phyloP scores from a whole-genome alignment of 202 grass and related monocot genomes.

The Carex sylvatica region DNA sequence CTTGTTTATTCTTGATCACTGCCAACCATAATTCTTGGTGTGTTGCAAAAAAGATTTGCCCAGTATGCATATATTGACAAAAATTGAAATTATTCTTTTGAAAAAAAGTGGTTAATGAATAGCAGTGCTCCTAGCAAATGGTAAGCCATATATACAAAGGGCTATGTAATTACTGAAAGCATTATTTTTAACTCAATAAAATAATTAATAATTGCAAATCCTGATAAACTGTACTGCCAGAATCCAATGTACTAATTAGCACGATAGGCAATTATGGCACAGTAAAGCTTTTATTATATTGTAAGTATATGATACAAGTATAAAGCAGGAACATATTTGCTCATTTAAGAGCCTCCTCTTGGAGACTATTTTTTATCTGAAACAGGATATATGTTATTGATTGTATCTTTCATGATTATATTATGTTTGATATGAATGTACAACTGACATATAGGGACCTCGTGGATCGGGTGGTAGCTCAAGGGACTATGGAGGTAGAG shows the following conservation, averaged over 20 bases:
- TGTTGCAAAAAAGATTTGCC: background rate
- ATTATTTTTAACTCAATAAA: background rate
- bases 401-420: background rate
- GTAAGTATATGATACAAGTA: background rate
- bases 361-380: background rate
- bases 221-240: background rate
- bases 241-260: background rate
- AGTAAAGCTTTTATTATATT: too few relatives aligned
- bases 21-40: background rate
- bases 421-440: background rate
- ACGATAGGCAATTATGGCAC: background rate
- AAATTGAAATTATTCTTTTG: background rate
- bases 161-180: background rate
- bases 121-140: background rate
- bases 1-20: background rate
- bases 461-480: slow-evolving; percentile 63
- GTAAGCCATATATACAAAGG: background rate
- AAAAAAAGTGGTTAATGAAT: background rate
- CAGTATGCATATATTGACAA: background rate
- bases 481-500: slow-evolving; percentile 80
- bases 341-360: background rate
- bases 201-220: background rate
- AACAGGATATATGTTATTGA: background rate
- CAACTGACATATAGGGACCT: slow-evolving; percentile 7
- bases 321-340: background rate